Evolutionary conservation across 257 asterid genomes (phyloP), one percentile per base, ranked within the genome.

Genomic region (Scutellaria barbata): DNA sequence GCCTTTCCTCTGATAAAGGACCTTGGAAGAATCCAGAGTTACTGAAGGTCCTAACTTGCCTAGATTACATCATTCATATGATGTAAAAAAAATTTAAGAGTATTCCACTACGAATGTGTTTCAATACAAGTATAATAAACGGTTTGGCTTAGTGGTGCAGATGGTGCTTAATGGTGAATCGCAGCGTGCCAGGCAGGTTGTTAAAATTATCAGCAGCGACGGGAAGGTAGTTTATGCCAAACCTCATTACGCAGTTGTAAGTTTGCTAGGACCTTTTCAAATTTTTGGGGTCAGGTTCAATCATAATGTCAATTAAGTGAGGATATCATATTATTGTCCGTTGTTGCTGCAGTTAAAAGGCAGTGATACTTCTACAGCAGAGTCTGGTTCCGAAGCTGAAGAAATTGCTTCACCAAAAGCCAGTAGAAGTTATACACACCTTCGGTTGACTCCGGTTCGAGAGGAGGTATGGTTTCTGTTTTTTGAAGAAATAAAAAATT

Each of bases 221-320:
- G 99, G 99, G 64, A 95, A 92, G 87, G 89, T 95, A 46, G 96
- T 95, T 17, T 90, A 88, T 76, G 99, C 93, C 52, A 95, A 92
- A 82, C 98, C 99, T 76, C 91, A 84, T 30, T 86, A 81, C 69
- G 81, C 86, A 48, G 80, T 69, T 93, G 98, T 95, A 86, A 72
- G 81, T 9, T 16, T 56, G 60, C 66, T 25, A 10, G 50, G n/a
- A 10, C 55, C 37, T 37, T 59, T 66, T 68, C 64, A 14, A 74
- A 51, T 52, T 47, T 43, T 63, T 25, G 52, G 64, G 16, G 13
- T 37, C 45, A 11, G 51, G 16, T 62, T 5, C 3, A 40, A 55
- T 74, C 40, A 50, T 7, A 51, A 7, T 42, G 11, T 69, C 41
- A 2, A 61, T 80, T 41, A 62, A 56, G 60, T 42, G 33, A 48